phyloP scores from a whole-genome alignment of 179 eudicot genomes.

The Camellia oleifera region DNA sequence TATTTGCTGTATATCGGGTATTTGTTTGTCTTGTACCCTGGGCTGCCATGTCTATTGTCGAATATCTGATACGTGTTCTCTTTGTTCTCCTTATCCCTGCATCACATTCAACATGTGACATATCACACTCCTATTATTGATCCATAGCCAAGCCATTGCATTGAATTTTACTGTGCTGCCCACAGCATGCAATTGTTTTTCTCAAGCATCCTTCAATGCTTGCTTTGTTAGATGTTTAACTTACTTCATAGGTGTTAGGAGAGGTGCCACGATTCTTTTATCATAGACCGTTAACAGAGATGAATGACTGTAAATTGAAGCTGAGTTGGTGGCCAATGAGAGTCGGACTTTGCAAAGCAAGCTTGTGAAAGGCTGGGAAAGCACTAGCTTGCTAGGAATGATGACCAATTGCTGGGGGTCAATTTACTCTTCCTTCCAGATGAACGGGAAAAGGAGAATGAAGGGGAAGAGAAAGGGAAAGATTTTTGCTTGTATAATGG shows the following conservation, averaged over 20 bases:
- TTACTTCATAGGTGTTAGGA: too few species aligned
- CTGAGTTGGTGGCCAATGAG: too few species aligned
- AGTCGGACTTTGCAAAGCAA: too few species aligned
- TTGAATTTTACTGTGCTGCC: neutral
- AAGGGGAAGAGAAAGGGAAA: neutral
- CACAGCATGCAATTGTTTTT: neutral
- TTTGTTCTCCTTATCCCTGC: neutral
- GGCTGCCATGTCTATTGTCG: neutral
- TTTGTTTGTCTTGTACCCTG: neutral
- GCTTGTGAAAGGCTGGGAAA: too few species aligned
- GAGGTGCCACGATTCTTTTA: too few species aligned
- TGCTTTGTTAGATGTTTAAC: too few species aligned
- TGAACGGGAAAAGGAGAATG: neutral
- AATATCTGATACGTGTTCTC: too few species aligned
- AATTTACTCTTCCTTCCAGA: neutral
- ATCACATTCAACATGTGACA: neutral
- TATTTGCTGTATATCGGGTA: too few species aligned
- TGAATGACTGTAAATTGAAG: too few species aligned
- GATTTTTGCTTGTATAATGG: neutral
- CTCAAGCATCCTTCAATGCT: too few species aligned
- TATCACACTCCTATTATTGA: conserved; percentile 1
- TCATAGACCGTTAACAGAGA: too few species aligned
- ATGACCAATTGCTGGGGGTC: neutral
- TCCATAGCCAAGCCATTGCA: neutral
- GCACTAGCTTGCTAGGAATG: neutral